Evolutionary conservation across 768 basidiomycete species (phyloP).

Genomic region (Kwoniella shandongensis): DNA sequence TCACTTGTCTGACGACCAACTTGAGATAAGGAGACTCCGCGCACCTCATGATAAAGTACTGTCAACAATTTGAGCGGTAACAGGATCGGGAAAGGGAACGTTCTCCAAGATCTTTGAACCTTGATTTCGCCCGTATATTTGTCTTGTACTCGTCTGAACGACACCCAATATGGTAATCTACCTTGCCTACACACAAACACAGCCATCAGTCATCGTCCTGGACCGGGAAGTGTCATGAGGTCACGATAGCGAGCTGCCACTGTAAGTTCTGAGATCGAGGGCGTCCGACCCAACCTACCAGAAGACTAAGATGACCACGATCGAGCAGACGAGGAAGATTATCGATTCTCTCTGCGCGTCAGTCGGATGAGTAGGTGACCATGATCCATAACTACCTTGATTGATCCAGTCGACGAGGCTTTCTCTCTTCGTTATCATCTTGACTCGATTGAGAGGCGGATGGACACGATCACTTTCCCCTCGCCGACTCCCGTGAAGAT

Average conservation of each 20-base stretch:
- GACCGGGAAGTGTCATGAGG: no score
- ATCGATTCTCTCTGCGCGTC: conserved; percentile 30
- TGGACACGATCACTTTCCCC: no score
- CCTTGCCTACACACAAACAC: conserved; percentile 10
- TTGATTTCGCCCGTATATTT: conserved; percentile 1
- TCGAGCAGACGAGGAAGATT: conserved; percentile 11
- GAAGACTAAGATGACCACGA: conserved; percentile 15
- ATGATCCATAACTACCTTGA: conserved; percentile 2
- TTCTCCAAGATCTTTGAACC: background rate
- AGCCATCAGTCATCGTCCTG: background rate
- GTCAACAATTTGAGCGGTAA: conserved; percentile 41
- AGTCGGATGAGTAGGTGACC: conserved; percentile 18
- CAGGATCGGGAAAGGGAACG: conserved; percentile 21
- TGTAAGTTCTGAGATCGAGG: no score
- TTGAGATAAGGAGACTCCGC: no score
- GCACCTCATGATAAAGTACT: conserved; percentile 43
- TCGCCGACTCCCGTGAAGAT: no score
- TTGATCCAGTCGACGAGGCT: conserved; percentile 15
- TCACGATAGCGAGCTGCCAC: no score
- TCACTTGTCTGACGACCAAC: no score
- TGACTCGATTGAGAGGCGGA: no score
- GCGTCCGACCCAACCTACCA: conserved; percentile 12
- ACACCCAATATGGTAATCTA: conserved; percentile 12
- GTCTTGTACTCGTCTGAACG: background rate
- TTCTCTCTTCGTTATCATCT: no score